phyloP scores from a whole-genome alignment of 306 rosid genomes.

The Adenanthera pavonina region DNA sequence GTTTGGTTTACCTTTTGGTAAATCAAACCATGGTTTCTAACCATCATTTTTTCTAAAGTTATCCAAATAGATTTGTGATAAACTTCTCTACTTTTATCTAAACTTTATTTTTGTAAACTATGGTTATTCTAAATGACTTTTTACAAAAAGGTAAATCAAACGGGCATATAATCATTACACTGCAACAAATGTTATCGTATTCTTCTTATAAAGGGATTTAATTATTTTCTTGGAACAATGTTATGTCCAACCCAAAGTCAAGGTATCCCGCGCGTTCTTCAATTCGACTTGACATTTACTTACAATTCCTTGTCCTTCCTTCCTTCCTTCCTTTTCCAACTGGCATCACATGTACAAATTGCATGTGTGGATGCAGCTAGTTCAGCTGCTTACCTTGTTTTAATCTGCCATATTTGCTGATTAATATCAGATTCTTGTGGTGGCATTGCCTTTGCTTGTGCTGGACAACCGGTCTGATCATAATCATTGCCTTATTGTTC shows the following conservation, averaged over 20 bases:
- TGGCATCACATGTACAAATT: conserved; percentile 34
- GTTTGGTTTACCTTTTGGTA: too few relatives aligned
- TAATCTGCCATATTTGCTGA: conserved; percentile 54
- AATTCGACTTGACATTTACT: conserved; percentile 80
- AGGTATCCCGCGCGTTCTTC: conserved; percentile 83
- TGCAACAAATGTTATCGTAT: conserved; percentile 23
- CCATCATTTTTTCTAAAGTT: too few relatives aligned
- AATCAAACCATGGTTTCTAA: too few relatives aligned
- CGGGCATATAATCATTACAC: conserved; percentile 22
- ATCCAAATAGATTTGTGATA: too few relatives aligned
- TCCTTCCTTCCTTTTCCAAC: conserved; percentile 26
- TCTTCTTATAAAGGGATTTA: conserved; percentile 24
- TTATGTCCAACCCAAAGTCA: conserved; percentile 89
- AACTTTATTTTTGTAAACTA: too few relatives aligned
- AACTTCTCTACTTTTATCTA: too few relatives aligned
- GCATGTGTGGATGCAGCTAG: conserved; percentile 36
- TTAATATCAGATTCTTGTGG: conserved; percentile 96
- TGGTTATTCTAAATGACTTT: too few relatives aligned
- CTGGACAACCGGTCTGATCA: conserved; percentile 92
- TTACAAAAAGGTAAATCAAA: too few relatives aligned
- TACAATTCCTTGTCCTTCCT: conserved; percentile 23
- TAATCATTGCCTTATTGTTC: conserved; percentile 37
- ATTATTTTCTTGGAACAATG: conserved; percentile 51
- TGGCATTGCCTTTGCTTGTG: conserved; percentile 98
- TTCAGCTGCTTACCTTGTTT: conserved; percentile 43